Evolutionary conservation across 257 asterid species (phyloP), one percentile per base, ranked within the genome.

Genomic region (Prunella vulgaris): DNA sequence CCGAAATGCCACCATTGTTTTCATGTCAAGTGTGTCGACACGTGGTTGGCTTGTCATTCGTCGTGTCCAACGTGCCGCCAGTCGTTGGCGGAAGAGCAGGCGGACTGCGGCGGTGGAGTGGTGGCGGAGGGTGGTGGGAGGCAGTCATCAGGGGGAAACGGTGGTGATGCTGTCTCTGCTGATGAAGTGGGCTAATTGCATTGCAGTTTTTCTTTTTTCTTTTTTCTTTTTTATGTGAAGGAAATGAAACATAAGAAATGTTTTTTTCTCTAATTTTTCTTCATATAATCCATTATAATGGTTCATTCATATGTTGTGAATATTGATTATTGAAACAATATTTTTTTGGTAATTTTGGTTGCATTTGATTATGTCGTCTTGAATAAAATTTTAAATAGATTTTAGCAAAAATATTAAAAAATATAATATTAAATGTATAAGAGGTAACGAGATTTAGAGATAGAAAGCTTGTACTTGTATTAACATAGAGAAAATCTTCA

Each of bases 51-150:
- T 15, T 85, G 89, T 8, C 92, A 87, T 38, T 84, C 95, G 3
- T 87, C 96, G 10, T 89, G 96, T 13, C 96, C 96, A 5, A 85
- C 87, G 7, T 89, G 96, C 66, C 95, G 96, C 42, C 96, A 53
- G 17, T 82, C 92, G 13, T 12, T 89, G 85, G 79, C 66, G 46
- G 93, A 80, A 59, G 84, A 73, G 58, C 10, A 62, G 5, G 32
- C 32, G 65, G 85, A 67, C 21, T n/a, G 70, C 56, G 77, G 69
- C 7, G 74, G 74, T 5, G 60, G 63, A 14, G 71, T 3, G 52
- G 64, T 10, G 59, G 90, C 63, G 53, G 83, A 67, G 49, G 81
- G 51, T 38, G 56, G 67, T 25, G 77, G 60, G 74, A 52, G 79
- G 44, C 80, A 30, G 30, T 58, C 64, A 32, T 65, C 72, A 7